Conservation (phyloP, 2,329 filamentous ascomycete genomes). For the Fusarium pseudograminearum region DNA sequence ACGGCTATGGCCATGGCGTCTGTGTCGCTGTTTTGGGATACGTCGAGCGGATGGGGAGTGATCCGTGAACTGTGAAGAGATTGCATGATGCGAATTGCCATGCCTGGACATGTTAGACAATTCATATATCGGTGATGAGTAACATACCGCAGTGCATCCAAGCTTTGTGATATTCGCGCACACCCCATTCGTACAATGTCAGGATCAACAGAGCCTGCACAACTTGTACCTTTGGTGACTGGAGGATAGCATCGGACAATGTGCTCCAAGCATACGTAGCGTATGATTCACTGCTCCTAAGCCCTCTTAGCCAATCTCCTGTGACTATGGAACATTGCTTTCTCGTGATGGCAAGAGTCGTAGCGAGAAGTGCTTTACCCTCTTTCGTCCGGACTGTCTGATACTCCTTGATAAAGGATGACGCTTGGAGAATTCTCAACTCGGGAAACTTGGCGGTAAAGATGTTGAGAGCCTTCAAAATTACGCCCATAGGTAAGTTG, state of each 20-base stretch:
- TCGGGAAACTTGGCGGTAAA: constrained; percentile 54
- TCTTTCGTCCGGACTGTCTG: constrained; percentile 39
- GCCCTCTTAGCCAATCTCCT: constrained; percentile 6
- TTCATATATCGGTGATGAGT: rapidly evolving
- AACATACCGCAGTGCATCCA: constrained; percentile 55
- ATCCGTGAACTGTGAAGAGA: constrained; percentile 42
- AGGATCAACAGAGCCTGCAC: constrained; percentile 57
- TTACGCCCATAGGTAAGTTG: constrained; percentile 41
- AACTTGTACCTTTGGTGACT: constrained; percentile 44
- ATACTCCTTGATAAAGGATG: constrained; percentile 48
- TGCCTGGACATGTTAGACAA: constrained; percentile 3
- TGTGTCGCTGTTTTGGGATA: constrained; percentile 22
- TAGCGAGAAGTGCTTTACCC: constrained; percentile 42
- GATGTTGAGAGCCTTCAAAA: constrained; percentile 51
- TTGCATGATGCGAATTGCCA: constrained; percentile 44
- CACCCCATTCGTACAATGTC: constrained; percentile 58
- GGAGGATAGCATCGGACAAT: constrained; percentile 31
- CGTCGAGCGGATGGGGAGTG: constrained; percentile 33
- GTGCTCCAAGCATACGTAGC: constrained; percentile 32
- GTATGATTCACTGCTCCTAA: constrained; percentile 29
- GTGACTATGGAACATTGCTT: constrained; percentile 35
- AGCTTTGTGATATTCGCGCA: constrained; percentile 56
- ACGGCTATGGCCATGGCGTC: constrained; percentile 44
- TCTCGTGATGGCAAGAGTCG: constrained; percentile 32
- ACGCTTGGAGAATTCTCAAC: constrained; percentile 51